Percentiles rank a stretch among this genome's conserved stretches.
Conservation (phyloP, 257 asterid species). For the Solanum piurae region DNA sequence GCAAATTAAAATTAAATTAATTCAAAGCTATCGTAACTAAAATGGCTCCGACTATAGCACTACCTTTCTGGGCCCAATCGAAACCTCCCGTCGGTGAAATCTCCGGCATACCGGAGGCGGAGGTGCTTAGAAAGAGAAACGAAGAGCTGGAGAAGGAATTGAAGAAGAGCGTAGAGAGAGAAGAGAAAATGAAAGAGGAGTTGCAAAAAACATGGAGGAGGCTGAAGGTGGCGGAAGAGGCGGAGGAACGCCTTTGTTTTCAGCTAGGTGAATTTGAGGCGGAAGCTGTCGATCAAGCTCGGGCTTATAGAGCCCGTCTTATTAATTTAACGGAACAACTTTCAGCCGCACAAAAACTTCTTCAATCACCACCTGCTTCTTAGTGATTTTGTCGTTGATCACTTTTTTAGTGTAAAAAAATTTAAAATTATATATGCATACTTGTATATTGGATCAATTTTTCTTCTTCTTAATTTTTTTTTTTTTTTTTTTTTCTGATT, state of each 20-base stretch:
- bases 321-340: conserved; percentile 39
- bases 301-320: conserved; percentile 34
- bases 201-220: conserved; percentile 26
- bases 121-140: conserved; percentile 42
- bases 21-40: not conserved
- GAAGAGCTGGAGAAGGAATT: conserved; percentile 60
- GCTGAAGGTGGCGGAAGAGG: conserved; percentile 76
- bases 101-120: not conserved
- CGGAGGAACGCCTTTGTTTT: not conserved
- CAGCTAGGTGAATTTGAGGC: conserved; percentile 36
- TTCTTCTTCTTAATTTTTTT: not conserved
- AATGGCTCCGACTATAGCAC: conserved; percentile 43
- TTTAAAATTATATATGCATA: not conserved
- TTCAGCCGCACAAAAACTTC: conserved; percentile 22
- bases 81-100: not conserved
- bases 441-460: not conserved
- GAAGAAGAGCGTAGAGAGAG: conserved; percentile 44
- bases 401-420: not conserved
- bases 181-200: conserved; percentile 43
- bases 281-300: conserved; percentile 59
- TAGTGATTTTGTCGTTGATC: too few species aligned
- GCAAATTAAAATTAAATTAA: not conserved
- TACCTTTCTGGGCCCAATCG: conserved; percentile 2
- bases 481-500: not conserved
- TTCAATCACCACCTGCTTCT: not conserved